A percentile compares a stretch with the other conserved stretches of the same genome.
These are phyloP conservation scores for Pseudozyma hubeiensis DNA, from an alignment of 1,284 basidiomycete genomes.

Conservation along the genomic window DNA sequence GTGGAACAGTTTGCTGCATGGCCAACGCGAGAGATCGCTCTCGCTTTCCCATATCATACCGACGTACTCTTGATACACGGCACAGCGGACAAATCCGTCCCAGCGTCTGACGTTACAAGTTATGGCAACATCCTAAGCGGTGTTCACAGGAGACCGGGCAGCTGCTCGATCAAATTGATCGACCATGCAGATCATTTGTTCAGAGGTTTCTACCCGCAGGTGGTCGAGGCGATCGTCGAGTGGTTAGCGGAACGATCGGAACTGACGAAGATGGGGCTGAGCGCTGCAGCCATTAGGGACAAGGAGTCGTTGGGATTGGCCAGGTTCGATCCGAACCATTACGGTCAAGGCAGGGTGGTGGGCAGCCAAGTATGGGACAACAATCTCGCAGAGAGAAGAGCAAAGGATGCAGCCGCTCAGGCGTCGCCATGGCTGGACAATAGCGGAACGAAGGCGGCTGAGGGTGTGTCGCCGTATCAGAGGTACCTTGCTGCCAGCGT, in stretches of 20 bases:
- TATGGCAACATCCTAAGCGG: conserved; percentile 50
- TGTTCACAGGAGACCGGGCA: conserved; percentile 30
- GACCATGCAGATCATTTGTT: conserved; percentile 59
- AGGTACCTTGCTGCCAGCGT: conserved; percentile 5
- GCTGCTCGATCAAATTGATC: conserved; percentile 44
- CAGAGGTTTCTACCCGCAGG: conserved; percentile 50
- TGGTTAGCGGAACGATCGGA: conserved; percentile 38
- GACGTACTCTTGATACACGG: conserved; percentile 57
- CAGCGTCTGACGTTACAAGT: conserved; percentile 38
- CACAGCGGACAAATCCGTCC: conserved; percentile 54
- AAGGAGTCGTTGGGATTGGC: conserved; percentile 30
- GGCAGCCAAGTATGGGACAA: conserved; percentile 24
- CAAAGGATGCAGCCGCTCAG: background rate
- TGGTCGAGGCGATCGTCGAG: conserved; percentile 46
- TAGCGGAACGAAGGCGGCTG: background rate
- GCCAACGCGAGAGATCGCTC: conserved; percentile 40
- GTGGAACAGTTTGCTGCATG: conserved; percentile 53
- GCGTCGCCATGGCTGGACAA: conserved; percentile 14
- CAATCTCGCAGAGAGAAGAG: conserved; percentile 8
- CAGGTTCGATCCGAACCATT: conserved; percentile 24
- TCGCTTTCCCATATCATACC: conserved; percentile 46
- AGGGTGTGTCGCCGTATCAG: conserved; percentile 2
- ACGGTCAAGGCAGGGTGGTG: conserved; percentile 7
- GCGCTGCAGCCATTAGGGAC: conserved; percentile 37
- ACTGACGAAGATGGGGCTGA: conserved; percentile 36